phyloP scores from a whole-genome alignment of 2,329 filamentous ascomycete species.

The Niveomyces coronatus region DNA sequence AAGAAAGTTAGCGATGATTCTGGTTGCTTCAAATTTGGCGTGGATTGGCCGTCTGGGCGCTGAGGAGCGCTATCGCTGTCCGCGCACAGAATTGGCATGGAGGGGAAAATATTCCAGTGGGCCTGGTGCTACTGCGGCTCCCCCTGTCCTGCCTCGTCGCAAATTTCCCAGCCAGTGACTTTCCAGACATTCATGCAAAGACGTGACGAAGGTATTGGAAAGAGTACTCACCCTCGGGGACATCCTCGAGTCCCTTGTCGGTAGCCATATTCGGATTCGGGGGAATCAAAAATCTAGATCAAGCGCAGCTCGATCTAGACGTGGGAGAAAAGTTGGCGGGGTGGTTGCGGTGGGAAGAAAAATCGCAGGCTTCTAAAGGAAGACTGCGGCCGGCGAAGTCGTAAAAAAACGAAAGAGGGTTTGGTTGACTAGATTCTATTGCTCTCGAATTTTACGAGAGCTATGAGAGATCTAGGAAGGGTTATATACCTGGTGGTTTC shows the following conservation, averaged over 20 bases:
- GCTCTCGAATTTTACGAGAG: slow-evolving; percentile 36
- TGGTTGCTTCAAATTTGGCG: slow-evolving; percentile 10
- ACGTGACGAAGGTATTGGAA: not conserved
- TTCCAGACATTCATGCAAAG: slow-evolving; percentile 3
- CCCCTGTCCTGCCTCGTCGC: slow-evolving; percentile 1
- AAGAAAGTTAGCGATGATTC: slow-evolving; percentile 12
- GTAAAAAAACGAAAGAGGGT: slow-evolving; percentile 16
- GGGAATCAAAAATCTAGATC: slow-evolving; percentile 48
- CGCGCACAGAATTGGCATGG: slow-evolving; percentile 5
- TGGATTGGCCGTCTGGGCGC: not conserved
- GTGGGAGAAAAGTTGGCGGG: slow-evolving; percentile 31
- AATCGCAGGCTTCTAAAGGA: slow-evolving; percentile 27
- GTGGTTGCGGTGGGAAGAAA: slow-evolving; percentile 25
- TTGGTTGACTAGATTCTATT: slow-evolving; percentile 34
- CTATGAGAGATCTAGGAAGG: slow-evolving; percentile 30
- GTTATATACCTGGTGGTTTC: slow-evolving; percentile 21
- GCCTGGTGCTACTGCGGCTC: not conserved
- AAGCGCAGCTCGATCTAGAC: slow-evolving; percentile 70
- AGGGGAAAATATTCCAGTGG: slow-evolving; percentile 9
- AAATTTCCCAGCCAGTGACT: slow-evolving; percentile 7
- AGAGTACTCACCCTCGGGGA: slow-evolving; percentile 73
- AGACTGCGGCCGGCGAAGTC: slow-evolving; percentile 21
- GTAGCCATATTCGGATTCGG: slow-evolving; percentile 90
- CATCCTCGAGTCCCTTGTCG: slow-evolving; percentile 96
- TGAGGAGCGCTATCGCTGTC: slow-evolving; percentile 4